A percentile compares a stretch with the other conserved stretches of the same genome.
These are phyloP conservation scores for Pichia deserticola DNA, from an alignment of 805 yeast genomes.

Conservation along the genomic window DNA sequence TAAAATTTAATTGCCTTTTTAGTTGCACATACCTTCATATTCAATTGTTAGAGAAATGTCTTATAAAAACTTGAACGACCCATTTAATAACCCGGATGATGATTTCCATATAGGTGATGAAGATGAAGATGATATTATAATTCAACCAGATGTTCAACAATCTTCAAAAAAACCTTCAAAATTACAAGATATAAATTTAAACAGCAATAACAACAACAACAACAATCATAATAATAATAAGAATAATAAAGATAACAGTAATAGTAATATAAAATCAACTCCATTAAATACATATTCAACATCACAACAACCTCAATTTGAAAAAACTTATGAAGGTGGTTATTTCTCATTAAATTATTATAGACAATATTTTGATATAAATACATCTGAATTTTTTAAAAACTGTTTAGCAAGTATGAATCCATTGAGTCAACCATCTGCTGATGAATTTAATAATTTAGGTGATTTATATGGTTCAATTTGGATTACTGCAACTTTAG, in stretches of 20 bases:
- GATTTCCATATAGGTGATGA: not conserved
- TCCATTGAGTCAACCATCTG: conserved; percentile 35
- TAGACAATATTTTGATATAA: conserved; percentile 61
- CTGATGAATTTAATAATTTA: conserved; percentile 32
- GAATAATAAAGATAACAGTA: no score
- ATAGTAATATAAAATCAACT: not conserved
- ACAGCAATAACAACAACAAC: no score
- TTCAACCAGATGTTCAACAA: conserved; percentile 18
- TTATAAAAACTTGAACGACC: not conserved
- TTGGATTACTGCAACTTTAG: conserved; percentile 84
- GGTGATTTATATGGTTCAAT: conserved; percentile 83
- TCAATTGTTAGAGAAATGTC: no score
- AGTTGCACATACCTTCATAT: no score
- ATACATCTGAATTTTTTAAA: conserved; percentile 50
- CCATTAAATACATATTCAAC: not conserved
- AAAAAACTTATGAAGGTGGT: conserved; percentile 34
- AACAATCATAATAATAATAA: no score
- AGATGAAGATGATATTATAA: conserved; percentile 17
- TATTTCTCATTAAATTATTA: conserved; percentile 52
- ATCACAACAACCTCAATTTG: conserved; percentile 2
- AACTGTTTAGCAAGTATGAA: conserved; percentile 52
- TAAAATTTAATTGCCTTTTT: no score
- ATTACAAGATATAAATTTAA: not conserved
- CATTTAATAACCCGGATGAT: not conserved
- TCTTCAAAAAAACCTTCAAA: not conserved